Percentiles rank a stretch among this genome's conserved stretches.
These are phyloP conservation scores for Myxozyma udenii DNA, from an alignment of 805 yeast genomes.

Conservation along the genomic window DNA sequence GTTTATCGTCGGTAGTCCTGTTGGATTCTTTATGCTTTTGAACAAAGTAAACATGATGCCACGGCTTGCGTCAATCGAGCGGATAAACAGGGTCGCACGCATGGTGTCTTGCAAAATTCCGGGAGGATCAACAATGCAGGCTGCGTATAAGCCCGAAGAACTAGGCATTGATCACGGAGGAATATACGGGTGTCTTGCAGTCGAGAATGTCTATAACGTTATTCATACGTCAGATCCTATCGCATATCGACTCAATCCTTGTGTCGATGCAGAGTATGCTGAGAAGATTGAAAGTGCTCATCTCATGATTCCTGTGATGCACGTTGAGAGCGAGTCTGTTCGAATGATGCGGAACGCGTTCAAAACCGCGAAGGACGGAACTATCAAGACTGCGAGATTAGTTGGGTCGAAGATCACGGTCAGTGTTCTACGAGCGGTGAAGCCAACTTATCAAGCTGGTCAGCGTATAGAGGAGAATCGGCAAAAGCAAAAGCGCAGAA, in stretches of 20 bases:
- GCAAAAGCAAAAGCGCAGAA: conserved; percentile 1
- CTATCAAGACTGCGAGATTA: background rate
- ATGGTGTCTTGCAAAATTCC: conserved; percentile 5
- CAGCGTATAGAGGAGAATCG: conserved; percentile 16
- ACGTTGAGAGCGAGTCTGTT: background rate
- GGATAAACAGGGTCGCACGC: conserved; percentile 1
- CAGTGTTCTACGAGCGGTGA: conserved; percentile 3
- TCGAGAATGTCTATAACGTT: conserved; percentile 69
- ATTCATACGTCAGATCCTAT: conserved; percentile 91
- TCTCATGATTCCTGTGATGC: conserved; percentile 31
- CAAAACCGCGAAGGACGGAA: background rate
- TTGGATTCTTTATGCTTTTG: conserved; percentile 60
- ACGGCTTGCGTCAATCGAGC: conserved; percentile 23
- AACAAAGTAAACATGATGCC: conserved; percentile 36
- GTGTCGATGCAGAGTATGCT: conserved; percentile 48
- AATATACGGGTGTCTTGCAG: conserved; percentile 54
- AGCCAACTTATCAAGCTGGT: conserved; percentile 23
- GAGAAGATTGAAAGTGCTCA: conserved; percentile 33
- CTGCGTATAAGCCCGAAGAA: conserved; percentile 46
- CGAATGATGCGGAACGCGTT: background rate
- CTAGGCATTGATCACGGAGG: conserved; percentile 48
- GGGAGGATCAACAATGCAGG: background rate
- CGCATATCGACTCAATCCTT: conserved; percentile 82
- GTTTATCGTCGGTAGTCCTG: conserved; percentile 83
- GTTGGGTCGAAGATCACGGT: conserved; percentile 5